Evolutionary conservation across 1,284 basidiomycete genomes (phyloP).

Genomic region (Leccinum solheimii): DNA sequence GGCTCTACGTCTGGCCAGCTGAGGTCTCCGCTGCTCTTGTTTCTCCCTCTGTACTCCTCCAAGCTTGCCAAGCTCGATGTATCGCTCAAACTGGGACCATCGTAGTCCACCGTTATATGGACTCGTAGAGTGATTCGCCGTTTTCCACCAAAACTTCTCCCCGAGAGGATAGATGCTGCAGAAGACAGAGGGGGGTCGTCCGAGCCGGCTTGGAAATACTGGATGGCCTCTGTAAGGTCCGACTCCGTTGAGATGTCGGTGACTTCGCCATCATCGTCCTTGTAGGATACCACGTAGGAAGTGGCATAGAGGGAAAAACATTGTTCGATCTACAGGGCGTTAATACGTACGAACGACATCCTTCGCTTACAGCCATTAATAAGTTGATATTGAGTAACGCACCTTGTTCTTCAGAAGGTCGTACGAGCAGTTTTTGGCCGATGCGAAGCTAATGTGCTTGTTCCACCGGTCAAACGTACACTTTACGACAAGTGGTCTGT

Average conservation of each 20-base stretch:
- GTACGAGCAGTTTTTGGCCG: constrained; percentile 74
- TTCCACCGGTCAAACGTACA: constrained; percentile 74
- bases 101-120: constrained; percentile 80
- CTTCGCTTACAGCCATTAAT: not conserved
- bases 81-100: constrained; percentile 88
- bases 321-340: constrained; percentile 65
- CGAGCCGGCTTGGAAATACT: constrained; percentile 72
- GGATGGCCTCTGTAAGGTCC: constrained; percentile 82
- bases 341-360: not conserved
- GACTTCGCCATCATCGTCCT: constrained; percentile 75
- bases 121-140: constrained; percentile 79
- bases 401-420: constrained; percentile 71
- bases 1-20: constrained; percentile 51
- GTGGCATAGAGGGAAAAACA: constrained; percentile 75
- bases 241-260: constrained; percentile 66
- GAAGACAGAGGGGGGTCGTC: constrained; percentile 72
- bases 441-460: constrained; percentile 75
- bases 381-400: constrained; percentile 13
- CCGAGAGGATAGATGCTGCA: constrained; percentile 71
- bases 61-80: constrained; percentile 76
- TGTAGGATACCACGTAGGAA: constrained; percentile 74
- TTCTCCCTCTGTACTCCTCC: constrained; percentile 67
- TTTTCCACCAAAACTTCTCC: constrained; percentile 61
- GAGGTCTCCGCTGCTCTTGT: constrained; percentile 46
- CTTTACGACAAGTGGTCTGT: constrained; percentile 73